Evolutionary conservation across 2,329 filamentous ascomycete species (phyloP).

Genomic region (Karstenula rhodostoma): DNA sequence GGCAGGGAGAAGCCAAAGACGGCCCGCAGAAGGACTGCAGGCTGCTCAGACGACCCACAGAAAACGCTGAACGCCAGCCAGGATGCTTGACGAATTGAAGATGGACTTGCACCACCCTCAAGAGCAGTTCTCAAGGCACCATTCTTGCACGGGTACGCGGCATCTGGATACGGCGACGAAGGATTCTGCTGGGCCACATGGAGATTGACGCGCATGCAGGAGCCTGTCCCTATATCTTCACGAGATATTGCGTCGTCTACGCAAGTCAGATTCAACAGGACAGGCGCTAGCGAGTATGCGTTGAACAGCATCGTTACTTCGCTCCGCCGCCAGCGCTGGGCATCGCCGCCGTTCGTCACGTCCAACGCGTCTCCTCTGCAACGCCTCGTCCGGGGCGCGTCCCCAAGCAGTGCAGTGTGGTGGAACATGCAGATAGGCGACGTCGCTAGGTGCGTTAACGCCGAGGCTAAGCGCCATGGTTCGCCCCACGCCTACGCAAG

Average conservation of each 20-base stretch:
- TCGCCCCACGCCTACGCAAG: conserved; percentile 13
- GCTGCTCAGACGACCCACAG: not conserved
- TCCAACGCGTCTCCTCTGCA: conserved; percentile 19
- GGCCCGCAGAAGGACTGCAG: conserved; percentile 12
- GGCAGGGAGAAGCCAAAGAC: conserved; percentile 5
- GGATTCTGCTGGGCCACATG: conserved; percentile 5
- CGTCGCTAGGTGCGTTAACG: conserved; percentile 18
- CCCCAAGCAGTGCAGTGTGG: conserved; percentile 8
- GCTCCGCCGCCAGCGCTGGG: not conserved
- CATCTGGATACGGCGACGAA: not conserved
- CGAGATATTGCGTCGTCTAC: not conserved
- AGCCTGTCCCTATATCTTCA: not conserved
- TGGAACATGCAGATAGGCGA: conserved; percentile 19
- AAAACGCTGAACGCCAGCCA: not conserved
- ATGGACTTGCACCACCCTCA: not conserved
- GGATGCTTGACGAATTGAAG: conserved; percentile 10
- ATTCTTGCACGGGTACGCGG: conserved; percentile 4
- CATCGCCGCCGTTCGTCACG: conserved; percentile 6
- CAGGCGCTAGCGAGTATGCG: not conserved
- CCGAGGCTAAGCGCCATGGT: conserved; percentile 28
- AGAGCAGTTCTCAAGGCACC: not conserved
- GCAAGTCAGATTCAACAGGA: not conserved
- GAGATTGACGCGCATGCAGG: conserved; percentile 9
- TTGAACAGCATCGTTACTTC: not conserved
- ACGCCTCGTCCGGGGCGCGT: conserved; percentile 8